Evolutionary conservation across 176 grass and related monocot species (phyloP).

Genomic region (Musa troglodytarum): DNA sequence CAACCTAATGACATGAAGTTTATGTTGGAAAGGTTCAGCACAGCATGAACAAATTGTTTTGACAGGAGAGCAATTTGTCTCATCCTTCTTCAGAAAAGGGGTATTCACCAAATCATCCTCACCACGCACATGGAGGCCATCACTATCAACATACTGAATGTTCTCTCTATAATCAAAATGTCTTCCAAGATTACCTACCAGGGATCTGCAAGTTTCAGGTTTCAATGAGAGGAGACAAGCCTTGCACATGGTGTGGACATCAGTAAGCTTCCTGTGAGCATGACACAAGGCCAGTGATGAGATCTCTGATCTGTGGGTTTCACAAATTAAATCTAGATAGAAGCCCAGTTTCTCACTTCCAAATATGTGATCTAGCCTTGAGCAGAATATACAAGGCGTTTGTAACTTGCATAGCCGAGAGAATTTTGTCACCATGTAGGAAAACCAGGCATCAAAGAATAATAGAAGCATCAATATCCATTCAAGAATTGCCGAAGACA

Average conservation of each 20-base stretch:
- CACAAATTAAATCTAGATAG: conserved; percentile 75
- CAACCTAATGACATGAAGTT: neutral
- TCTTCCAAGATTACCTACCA: neutral
- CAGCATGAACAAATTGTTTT: conserved; percentile 45
- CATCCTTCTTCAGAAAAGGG: neutral
- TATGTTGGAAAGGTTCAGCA: conserved; percentile 24
- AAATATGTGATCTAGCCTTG: conserved; percentile 63
- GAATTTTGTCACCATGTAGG: conserved; percentile 57
- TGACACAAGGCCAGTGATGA: conserved; percentile 67
- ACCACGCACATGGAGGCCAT: neutral
- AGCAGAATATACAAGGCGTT: conserved; percentile 64
- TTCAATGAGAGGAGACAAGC: conserved; percentile 38
- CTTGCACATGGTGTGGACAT: conserved; percentile 43
- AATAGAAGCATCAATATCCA: conserved; percentile 80
- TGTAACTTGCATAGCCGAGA: conserved; percentile 59
- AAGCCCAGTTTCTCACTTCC: conserved; percentile 68
- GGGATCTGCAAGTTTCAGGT: conserved; percentile 1
- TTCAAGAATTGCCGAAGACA: conserved; percentile 58
- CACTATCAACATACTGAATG: neutral
- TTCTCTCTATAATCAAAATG: neutral
- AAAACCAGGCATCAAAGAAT: conserved; percentile 59
- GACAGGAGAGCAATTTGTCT: conserved; percentile 4
- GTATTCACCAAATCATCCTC: conserved; percentile 3
- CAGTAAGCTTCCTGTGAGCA: conserved; percentile 58
- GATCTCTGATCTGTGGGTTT: conserved; percentile 66